These are phyloP conservation scores for Debaryomycetaceae sp. DNA, from an alignment of 1,139 yeast species.

Conservation along the genomic window DNA sequence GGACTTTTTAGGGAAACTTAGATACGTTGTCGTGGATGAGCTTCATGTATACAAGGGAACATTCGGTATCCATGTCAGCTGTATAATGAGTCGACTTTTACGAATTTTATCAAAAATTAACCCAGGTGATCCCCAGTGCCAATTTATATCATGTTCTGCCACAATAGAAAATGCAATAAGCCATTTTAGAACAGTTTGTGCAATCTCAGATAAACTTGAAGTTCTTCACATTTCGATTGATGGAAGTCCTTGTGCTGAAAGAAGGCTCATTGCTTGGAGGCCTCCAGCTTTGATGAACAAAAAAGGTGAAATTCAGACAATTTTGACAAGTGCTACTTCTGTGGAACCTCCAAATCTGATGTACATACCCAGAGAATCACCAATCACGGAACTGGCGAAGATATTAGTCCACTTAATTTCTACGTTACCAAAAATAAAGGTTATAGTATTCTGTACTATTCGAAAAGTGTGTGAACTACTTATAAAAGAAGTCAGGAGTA, in stretches of 20 bases:
- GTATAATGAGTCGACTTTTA: slow-evolving; percentile 69
- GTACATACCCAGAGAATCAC: slow-evolving; percentile 55
- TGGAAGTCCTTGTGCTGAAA: slow-evolving; percentile 85
- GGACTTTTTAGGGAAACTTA: slow-evolving; percentile 58
- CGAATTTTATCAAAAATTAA: slow-evolving; percentile 14
- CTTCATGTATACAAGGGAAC: slow-evolving; percentile 85
- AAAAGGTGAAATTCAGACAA: slow-evolving; percentile 40
- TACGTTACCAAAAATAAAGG: slow-evolving; percentile 53
- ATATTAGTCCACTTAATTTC: slow-evolving; percentile 60
- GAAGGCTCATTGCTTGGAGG: slow-evolving; percentile 76
- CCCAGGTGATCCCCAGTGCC: slow-evolving; percentile 23
- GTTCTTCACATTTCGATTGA: slow-evolving; percentile 62
- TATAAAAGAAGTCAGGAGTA: slow-evolving; percentile 72
- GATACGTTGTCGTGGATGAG: slow-evolving; percentile 83
- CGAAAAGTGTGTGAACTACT: slow-evolving; percentile 81
- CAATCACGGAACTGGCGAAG: slow-evolving; percentile 73
- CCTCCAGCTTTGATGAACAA: slow-evolving; percentile 67
- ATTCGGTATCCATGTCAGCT: slow-evolving; percentile 89
- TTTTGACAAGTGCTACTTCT: slow-evolving; percentile 2
- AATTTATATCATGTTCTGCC: slow-evolving; percentile 89
- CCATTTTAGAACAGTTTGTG: slow-evolving; percentile 74
- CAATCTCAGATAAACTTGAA: slow-evolving; percentile 42
- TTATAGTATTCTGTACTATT: slow-evolving; percentile 87
- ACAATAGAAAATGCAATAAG: slow-evolving; percentile 70
- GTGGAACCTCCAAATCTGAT: slow-evolving; percentile 8